These are phyloP conservation scores for Aspergillus sp. DNA, from an alignment of 2,329 filamentous ascomycete species.

Conservation along the genomic window DNA sequence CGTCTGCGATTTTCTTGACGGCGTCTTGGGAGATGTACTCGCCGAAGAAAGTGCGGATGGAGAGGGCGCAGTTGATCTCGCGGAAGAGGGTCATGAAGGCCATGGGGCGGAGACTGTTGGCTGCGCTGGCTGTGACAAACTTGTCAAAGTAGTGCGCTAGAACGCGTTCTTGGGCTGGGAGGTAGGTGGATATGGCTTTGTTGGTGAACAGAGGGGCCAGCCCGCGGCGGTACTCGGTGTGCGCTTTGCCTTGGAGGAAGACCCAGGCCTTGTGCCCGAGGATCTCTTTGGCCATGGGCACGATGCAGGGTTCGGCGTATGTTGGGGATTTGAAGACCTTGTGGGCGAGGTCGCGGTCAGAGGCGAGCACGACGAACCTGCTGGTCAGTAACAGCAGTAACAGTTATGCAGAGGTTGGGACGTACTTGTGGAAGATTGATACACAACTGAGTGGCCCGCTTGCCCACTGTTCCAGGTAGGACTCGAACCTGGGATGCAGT, in stretches of 20 bases:
- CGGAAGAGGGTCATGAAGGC: slow-evolving; percentile 84
- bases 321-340: slow-evolving; percentile 87
- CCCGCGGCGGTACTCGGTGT: slow-evolving; percentile 89
- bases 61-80: slow-evolving; percentile 84
- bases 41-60: slow-evolving; percentile 84
- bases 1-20: slow-evolving; percentile 84
- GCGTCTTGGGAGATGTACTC: slow-evolving; percentile 84
- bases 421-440: slow-evolving; percentile 90
- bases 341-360: slow-evolving; percentile 82
- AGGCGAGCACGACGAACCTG: slow-evolving; percentile 89
- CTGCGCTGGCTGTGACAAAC: slow-evolving; percentile 69
- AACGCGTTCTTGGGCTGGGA: slow-evolving; percentile 84
- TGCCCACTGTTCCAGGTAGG: slow-evolving; percentile 81
- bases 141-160: slow-evolving; percentile 76
- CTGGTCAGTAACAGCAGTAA: not conserved
- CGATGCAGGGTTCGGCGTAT: slow-evolving; percentile 86
- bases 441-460: slow-evolving; percentile 90
- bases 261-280: slow-evolving; percentile 86
- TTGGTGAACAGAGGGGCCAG: slow-evolving; percentile 86
- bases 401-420: not conserved
- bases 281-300: slow-evolving; percentile 83
- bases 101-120: slow-evolving; percentile 65
- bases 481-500: slow-evolving; percentile 78
- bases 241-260: slow-evolving; percentile 83
- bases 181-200: slow-evolving; percentile 75